Evolutionary conservation across 495 filamentous ascomycete genomes (phyloP), one percentile per base, ranked within the genome.

Genomic region (Hypoxylon trugodes): DNA sequence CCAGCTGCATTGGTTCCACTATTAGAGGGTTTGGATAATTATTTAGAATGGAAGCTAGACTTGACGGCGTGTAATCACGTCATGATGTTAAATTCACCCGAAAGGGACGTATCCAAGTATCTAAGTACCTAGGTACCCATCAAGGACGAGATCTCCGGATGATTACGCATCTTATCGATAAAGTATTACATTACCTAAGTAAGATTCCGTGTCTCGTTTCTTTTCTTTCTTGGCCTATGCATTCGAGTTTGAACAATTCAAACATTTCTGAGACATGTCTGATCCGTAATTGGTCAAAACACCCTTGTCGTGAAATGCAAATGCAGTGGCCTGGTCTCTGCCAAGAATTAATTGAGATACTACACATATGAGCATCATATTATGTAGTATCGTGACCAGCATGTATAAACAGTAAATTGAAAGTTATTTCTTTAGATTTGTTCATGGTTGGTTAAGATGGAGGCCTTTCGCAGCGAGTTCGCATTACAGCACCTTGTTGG

Each of bases 291-390:
- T 65, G 61, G 61, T 26, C 15, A 26, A 42, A 65, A 25, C 2
- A 33, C 13, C 48, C 52, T 22, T 47, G 53, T 45, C 25, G 28
- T 18, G 6, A 26, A 52, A 54, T 63, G 60, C 52, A 57, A 9
- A 16, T 48, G 16, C 15, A 48, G 26, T 48, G n/a, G 32, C 51
- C 59, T 30, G 45, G 48, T 26, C 15, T 28, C 25, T 56, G 62
- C 62, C 55, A 66, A 66, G 62, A 40, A 53, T 48, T 25, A 55
- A 59, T 47, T 26, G 47, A 59, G 48, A 53, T 65, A 65, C 37
- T 49, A 42, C 33, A 28, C 45, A 48, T 48, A 33, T 16, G 10
- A 1, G 6, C 26, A 48, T 48, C 26, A 28, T 32, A 32, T 30
- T 47, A 47, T 47, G 43, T 32, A 32, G 33, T 47, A 47, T 47